phyloP scores from a whole-genome alignment of 805 yeast genomes.

The Schwanniomyces pseudopolymorphus region DNA sequence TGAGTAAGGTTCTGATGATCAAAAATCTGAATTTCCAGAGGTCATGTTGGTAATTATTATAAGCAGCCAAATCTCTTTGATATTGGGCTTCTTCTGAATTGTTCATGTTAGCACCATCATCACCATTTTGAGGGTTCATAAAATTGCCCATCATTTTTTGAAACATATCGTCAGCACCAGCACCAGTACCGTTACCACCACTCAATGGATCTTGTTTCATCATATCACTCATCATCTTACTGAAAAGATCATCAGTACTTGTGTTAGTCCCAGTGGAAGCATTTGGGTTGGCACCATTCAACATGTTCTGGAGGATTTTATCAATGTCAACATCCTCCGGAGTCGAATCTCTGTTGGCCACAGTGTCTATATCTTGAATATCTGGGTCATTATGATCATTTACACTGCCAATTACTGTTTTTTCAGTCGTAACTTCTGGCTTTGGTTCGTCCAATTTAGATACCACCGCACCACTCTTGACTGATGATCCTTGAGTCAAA shows the following conservation, averaged over 20 bases:
- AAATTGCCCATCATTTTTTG: conserved; percentile 4
- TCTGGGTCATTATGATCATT: conserved; percentile 37
- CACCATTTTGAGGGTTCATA: conserved; percentile 3
- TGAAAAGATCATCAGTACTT: conserved; percentile 22
- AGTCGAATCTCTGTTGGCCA: neutral
- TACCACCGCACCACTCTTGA: conserved; percentile 26
- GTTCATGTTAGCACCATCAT: conserved; percentile 1
- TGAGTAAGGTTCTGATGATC: conserved; percentile 25
- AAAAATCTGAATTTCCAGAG: conserved; percentile 32
- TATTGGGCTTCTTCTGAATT: conserved; percentile 22
- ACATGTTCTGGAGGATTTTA: conserved; percentile 30
- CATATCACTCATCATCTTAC: conserved; percentile 33
- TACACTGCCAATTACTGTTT: conserved; percentile 1
- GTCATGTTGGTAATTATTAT: conserved; percentile 31
- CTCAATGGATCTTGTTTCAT: conserved; percentile 6
- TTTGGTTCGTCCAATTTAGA: conserved; percentile 25
- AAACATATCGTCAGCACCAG: neutral
- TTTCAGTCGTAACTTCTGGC: conserved; percentile 1
- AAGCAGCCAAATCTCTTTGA: conserved; percentile 27
- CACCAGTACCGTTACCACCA: neutral
- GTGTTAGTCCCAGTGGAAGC: conserved; percentile 6
- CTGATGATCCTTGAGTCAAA: conserved; percentile 39
- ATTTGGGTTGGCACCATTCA: conserved; percentile 16
- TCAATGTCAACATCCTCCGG: conserved; percentile 27
- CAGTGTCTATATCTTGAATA: conserved; percentile 30